phyloP scores from a whole-genome alignment of 768 basidiomycete species.

The Suillus variegatus region DNA sequence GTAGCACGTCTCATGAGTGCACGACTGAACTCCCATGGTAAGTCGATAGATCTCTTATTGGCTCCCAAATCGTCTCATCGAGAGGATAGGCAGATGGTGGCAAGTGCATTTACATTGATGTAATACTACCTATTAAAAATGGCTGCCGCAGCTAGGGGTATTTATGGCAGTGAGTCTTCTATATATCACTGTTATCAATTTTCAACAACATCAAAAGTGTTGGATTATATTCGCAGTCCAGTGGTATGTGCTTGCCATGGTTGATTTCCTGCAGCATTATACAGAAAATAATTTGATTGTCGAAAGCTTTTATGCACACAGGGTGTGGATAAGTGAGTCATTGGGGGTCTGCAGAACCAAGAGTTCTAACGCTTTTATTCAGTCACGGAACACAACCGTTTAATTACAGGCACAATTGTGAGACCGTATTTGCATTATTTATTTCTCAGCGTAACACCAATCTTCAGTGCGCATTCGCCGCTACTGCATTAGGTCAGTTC shows the following conservation, averaged over 20 bases:
- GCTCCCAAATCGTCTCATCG: not conserved
- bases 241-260: conserved; percentile 11
- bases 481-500: conserved; percentile 13
- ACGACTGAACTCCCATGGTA: not conserved
- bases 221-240: conserved; percentile 23
- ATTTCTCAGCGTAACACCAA: conserved; percentile 2
- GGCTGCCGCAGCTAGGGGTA: not conserved
- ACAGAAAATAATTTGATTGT: not conserved
- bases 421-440: not conserved
- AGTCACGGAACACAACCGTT: conserved; percentile 23
- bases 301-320: conserved; percentile 26
- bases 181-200: not conserved
- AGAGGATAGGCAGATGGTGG: conserved; percentile 1
- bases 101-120: not conserved
- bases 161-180: not conserved
- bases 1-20: not conserved
- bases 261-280: not conserved
- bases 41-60: not conserved
- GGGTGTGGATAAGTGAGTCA: conserved; percentile 29
- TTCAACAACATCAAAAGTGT: conserved; percentile 13
- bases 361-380: not conserved
- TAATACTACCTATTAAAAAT: not conserved
- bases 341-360: not conserved
- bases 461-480: conserved; percentile 9
- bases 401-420: conserved; percentile 19